phyloP scores from a whole-genome alignment of 805 yeast species.

The Ogataea nakhonphanomensis region DNA sequence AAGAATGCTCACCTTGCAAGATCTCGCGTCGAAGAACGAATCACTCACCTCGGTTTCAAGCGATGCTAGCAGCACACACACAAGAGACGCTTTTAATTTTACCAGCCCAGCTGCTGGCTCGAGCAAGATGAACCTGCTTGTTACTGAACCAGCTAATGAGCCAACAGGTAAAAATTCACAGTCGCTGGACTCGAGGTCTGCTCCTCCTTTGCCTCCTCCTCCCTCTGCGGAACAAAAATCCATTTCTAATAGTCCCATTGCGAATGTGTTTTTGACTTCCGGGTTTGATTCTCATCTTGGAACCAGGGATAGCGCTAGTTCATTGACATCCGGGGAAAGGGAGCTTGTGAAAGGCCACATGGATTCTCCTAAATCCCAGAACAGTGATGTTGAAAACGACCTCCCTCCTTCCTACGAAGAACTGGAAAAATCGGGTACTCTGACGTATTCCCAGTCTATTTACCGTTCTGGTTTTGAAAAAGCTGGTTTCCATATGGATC shows the following conservation, averaged over 20 bases:
- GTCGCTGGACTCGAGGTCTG: neutral
- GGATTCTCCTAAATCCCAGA: constrained; percentile 8
- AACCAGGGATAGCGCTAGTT: constrained; percentile 20
- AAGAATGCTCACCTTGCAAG: constrained; percentile 25
- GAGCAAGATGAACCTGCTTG: constrained; percentile 2
- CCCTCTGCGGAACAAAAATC: constrained; percentile 26
- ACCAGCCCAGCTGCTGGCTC: constrained; percentile 3
- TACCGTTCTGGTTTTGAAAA: constrained; percentile 36
- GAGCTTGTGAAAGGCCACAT: constrained; percentile 15
- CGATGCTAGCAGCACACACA: constrained; percentile 2
- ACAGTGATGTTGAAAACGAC: constrained; percentile 14
- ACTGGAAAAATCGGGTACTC: constrained; percentile 31
- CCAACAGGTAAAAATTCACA: neutral
- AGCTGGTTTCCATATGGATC: constrained; percentile 33
- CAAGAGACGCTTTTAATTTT: constrained; percentile 1
- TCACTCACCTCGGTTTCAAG: constrained; percentile 17
- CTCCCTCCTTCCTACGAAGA: constrained; percentile 35
- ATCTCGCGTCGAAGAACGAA: constrained; percentile 13
- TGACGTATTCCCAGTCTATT: constrained; percentile 33
- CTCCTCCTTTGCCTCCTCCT: constrained; percentile 33
- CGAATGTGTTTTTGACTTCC: constrained; percentile 18
- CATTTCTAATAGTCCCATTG: constrained; percentile 24
- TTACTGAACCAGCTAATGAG: neutral
- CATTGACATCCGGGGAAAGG: constrained; percentile 27
- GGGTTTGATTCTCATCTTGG: constrained; percentile 1